Evolutionary conservation across 2,329 filamentous ascomycete species (phyloP), one percentile per base, ranked within the genome.

Genomic region (Capronia americana): DNA sequence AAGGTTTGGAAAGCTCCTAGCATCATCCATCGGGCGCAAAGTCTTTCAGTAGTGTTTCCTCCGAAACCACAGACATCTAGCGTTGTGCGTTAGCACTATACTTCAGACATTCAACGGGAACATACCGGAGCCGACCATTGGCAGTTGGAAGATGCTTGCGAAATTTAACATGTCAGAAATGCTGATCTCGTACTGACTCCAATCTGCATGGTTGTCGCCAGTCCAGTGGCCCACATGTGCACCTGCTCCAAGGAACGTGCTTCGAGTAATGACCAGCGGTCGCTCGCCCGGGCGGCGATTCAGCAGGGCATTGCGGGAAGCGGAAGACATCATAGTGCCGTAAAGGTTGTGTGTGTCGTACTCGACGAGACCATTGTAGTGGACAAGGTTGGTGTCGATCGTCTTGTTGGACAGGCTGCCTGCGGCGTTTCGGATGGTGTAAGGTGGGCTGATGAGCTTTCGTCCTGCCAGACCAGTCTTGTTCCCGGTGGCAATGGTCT

Each of bases 311-410:
- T 83, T 77, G 60, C 86, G 84, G 0, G 89, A 90, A 4, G 86
- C 80, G 20, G 82, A 78, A 1, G 88, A 90, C 90, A 93, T 93
- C 87, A 92, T 88, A 7, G 86, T 85, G 0, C 91, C 91, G 75
- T 91, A 92, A 1, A 93, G 77, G 71, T 93, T 93, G 76, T 93
- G 91, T 0, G 88, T 90, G 71, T 93, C 91, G 74, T 91, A 92
- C 76, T 91, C 87, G 23, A 83, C 81, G 44, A 88, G 77, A 12
- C 90, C 90, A 65, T 90, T 88, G 50, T 87, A 83, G 75, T 92
- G 90, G 8, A 88, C 83, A 8, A 92, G 78, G 73, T 92, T 85
- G 0, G 89, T 90, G 69, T 87, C 83, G 61, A 92, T 85, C 0
- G 90, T 88, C 73, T 86, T 82, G 75, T 86, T 86, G 50, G 76